Evolutionary conservation across 805 yeast genomes (phyloP).

Genomic region (Zygosaccharomyces lentus): DNA sequence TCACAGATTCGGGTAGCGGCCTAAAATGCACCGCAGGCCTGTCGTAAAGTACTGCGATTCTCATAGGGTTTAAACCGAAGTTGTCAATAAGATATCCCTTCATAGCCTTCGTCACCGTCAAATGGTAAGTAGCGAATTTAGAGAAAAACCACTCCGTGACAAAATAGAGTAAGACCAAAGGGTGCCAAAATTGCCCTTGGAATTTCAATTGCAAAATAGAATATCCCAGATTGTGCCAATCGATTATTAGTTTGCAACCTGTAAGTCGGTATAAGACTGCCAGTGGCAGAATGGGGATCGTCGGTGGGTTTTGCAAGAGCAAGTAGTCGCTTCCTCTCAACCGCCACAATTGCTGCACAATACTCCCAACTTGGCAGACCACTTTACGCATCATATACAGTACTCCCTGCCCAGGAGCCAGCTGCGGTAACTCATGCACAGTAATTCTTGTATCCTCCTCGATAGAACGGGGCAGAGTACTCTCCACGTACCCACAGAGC

Average conservation of each 20-base stretch:
- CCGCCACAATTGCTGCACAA: constrained; percentile 47
- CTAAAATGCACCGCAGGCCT: constrained; percentile 70
- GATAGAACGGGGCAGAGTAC: constrained; percentile 48
- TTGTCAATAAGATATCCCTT: constrained; percentile 51
- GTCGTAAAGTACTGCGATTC: constrained; percentile 70
- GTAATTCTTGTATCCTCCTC: constrained; percentile 48
- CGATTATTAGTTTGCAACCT: constrained; percentile 66
- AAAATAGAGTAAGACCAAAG: constrained; percentile 56
- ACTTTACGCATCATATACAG: constrained; percentile 46
- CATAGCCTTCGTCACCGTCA: constrained; percentile 80
- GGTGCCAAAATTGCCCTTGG: constrained; percentile 45
- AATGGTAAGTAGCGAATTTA: constrained; percentile 59
- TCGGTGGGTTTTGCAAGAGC: constrained; percentile 88
- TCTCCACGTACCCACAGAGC: constrained; percentile 76
- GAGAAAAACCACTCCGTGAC: constrained; percentile 63
- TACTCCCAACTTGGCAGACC: constrained; percentile 45
- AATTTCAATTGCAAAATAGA: constrained; percentile 70
- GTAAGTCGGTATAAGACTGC: constrained; percentile 52
- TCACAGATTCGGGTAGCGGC: constrained; percentile 40
- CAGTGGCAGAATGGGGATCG: constrained; percentile 73
- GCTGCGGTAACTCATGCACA: constrained; percentile 38
- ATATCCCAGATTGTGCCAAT: constrained; percentile 95
- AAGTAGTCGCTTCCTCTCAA: constrained; percentile 63
- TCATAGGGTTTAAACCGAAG: constrained; percentile 48
- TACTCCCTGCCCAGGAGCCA: constrained; percentile 2